Evolutionary conservation across 805 yeast species (phyloP), one percentile per base, ranked within the genome.

Genomic region (Suhomyces sp.): DNA sequence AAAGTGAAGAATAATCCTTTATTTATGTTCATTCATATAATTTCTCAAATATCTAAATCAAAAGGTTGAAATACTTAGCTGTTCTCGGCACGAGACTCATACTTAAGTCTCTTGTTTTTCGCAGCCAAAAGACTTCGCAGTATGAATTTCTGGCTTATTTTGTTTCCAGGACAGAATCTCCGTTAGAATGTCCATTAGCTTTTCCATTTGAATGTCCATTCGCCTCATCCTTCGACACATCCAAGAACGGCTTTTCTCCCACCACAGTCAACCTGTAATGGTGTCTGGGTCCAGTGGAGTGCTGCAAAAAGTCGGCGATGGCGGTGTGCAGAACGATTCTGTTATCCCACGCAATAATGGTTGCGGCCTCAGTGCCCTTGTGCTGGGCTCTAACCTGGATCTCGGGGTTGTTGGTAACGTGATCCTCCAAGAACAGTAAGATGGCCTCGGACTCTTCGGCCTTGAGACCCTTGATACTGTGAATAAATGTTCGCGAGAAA

Each of bases 281-380:
- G 56, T 65, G 68, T 46, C 69, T 57, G 13, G 66, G 59, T 7
- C 58, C 56, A 17, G 65, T 62, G n/a, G 54, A 49, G 48, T 61
- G 60, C 29, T 56, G 61, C 53, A 63, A 61, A 56, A 61, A 65
- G 53, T 65, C 69, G 13, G 52, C 51, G 9, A 56, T 57, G 15
- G 63, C 65, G 4, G 67, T 59, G 53, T 65, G 69, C 31, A 63
- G 48, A 46, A 55, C 50, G 45, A 63, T 47, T 49, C 69, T 53
- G 57, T 65, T 65, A 46, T 65, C 69, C 69, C 69, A 65, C 13
- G 59, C 67, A 51, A 64, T 59, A 10, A 65, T 67, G 12, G 68
- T 49, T 35, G 56, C 54, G 27, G 63, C 55, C 41, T 60, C 63
- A 5, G 66, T 63, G 9, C 67, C 69, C 45, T 52, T 56, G 54